Evolutionary conservation across 202 grass and related monocot species (phyloP).

Genomic region (Cymbopogon flexuosus): DNA sequence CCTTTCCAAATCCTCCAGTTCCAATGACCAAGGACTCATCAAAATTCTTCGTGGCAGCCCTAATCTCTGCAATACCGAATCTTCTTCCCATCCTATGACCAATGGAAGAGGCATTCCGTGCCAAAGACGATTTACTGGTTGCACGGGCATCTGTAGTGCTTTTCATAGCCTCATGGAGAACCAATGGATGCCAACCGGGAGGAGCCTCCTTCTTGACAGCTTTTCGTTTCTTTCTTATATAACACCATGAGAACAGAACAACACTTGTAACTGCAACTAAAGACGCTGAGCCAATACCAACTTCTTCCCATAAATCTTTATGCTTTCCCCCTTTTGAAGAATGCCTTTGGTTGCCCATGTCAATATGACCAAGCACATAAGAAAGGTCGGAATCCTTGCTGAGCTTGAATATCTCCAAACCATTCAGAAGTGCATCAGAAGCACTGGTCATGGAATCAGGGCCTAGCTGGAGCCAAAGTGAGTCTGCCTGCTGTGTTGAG

Average conservation of each 20-base stretch:
- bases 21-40: slow-evolving; percentile 80
- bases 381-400: slow-evolving; percentile 64
- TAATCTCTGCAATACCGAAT: slow-evolving; percentile 74
- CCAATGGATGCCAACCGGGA: slow-evolving; percentile 82
- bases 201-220: slow-evolving; percentile 51
- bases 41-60: slow-evolving; percentile 73
- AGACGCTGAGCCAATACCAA: slow-evolving; percentile 47
- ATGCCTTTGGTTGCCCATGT: slow-evolving; percentile 22
- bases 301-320: slow-evolving; percentile 51
- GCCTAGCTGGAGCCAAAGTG: slow-evolving; percentile 92
- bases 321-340: slow-evolving; percentile 34
- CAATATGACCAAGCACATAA: slow-evolving; percentile 63
- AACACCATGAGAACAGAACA: slow-evolving; percentile 48
- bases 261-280: slow-evolving; percentile 43
- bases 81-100: slow-evolving; percentile 59
- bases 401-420: slow-evolving; percentile 97
- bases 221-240: slow-evolving; percentile 61
- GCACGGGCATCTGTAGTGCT: slow-evolving; percentile 70
- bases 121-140: slow-evolving; percentile 42
- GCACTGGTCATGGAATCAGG: slow-evolving; percentile 63
- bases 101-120: slow-evolving; percentile 43
- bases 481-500: slow-evolving; percentile 56
- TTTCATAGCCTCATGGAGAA: slow-evolving; percentile 79
- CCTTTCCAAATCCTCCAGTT: slow-evolving; percentile 91
- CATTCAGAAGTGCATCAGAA: slow-evolving; percentile 82